Percentiles rank a stretch among this genome's conserved stretches.
These are phyloP conservation scores for Wallacemonas rigidus DNA, from an alignment of 208 protist genomes.

Conservation along the genomic window DNA sequence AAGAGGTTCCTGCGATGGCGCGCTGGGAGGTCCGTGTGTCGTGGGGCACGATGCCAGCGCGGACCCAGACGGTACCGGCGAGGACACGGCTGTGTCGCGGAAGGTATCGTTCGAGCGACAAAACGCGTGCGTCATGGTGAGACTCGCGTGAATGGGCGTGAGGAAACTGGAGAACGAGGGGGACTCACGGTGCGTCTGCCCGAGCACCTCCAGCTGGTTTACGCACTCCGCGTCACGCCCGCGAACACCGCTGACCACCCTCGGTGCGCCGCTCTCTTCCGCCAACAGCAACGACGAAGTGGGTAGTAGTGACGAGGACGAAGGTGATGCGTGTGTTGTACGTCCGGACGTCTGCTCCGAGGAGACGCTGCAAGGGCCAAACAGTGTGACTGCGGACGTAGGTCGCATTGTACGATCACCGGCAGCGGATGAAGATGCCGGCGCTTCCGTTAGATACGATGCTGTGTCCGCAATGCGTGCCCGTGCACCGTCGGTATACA, in stretches of 20 bases:
- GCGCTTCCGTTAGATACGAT: neutral
- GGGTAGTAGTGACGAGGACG: neutral
- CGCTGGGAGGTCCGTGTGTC: too few species aligned
- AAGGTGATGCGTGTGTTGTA: neutral
- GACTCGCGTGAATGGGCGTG: constrained; percentile 2
- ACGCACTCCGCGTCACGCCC: too few species aligned
- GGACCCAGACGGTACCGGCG: too few species aligned
- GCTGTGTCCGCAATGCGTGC: neutral
- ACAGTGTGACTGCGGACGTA: constrained; percentile 3
- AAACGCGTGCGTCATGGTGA: neutral
- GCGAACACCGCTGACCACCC: neutral
- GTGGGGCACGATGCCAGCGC: too few species aligned
- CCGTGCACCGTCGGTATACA: too few species aligned
- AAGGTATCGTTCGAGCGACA: neutral
- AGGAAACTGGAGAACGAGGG: neutral
- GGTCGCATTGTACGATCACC: constrained; percentile 4
- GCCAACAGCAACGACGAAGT: neutral
- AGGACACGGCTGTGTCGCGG: too few species aligned
- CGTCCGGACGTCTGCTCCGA: neutral
- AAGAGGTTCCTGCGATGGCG: too few species aligned
- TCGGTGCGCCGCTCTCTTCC: neutral
- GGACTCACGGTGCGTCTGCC: too few species aligned
- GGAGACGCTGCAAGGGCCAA: neutral
- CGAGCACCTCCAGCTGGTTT: too few species aligned
- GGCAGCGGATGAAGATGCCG: neutral